phyloP scores from a whole-genome alignment of 1,284 basidiomycete genomes.

The Omphalotus olearius region DNA sequence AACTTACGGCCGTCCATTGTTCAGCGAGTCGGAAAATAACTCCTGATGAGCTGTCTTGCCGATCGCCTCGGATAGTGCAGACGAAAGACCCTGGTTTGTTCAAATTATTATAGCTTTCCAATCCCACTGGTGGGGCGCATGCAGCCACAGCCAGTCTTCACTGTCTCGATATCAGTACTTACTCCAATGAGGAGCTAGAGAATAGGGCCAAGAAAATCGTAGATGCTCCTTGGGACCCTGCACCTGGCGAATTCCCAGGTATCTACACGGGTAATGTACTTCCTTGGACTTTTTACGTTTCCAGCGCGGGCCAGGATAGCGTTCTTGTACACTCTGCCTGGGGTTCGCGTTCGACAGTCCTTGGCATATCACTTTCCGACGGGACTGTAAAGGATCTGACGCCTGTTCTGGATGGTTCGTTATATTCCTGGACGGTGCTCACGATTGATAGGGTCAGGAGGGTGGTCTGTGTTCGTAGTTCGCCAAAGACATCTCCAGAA shows the following conservation, averaged over 20 bases:
- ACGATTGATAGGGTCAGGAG: conserved; percentile 43
- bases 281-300: conserved; percentile 40
- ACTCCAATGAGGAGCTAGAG: background rate
- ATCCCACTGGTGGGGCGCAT: conserved; percentile 55
- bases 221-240: conserved; percentile 34
- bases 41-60: conserved; percentile 38
- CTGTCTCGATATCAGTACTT: conserved; percentile 28
- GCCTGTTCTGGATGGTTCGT: conserved; percentile 27
- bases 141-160: conserved; percentile 52
- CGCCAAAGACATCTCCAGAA: conserved; percentile 44
- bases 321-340: conserved; percentile 47
- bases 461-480: conserved; percentile 49
- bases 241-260: conserved; percentile 50
- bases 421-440: conserved; percentile 51
- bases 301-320: conserved; percentile 21
- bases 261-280: conserved; percentile 53
- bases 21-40: conserved; percentile 35
- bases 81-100: conserved; percentile 16
- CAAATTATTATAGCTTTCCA: conserved; percentile 53
- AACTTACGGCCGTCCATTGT: conserved; percentile 17
- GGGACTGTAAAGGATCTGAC: conserved; percentile 41
- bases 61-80: conserved; percentile 49
- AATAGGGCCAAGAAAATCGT: conserved; percentile 27
- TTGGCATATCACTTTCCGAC: conserved; percentile 33
- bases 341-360: conserved; percentile 46